phyloP scores from a whole-genome alignment of 768 basidiomycete genomes.

The Kwoniella dendrophila region DNA sequence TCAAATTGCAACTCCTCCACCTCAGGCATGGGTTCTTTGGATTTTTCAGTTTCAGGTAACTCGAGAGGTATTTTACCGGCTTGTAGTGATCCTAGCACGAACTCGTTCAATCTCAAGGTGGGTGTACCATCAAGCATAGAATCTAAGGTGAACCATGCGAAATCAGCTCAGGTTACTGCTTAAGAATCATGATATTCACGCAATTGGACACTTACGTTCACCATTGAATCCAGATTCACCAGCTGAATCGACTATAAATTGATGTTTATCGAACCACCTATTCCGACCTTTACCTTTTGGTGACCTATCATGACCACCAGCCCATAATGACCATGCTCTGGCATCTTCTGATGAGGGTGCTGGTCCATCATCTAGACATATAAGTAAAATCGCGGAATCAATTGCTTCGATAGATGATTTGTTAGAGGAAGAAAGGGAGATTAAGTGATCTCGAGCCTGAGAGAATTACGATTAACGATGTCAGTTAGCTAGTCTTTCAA shows the following conservation, averaged over 20 bases:
- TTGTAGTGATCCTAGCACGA: constrained; percentile 75
- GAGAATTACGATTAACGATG: no score
- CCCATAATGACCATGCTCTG: constrained; percentile 80
- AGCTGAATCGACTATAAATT: constrained; percentile 90
- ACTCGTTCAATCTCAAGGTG: constrained; percentile 93
- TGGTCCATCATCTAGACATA: constrained; percentile 76
- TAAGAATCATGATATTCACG: not conserved
- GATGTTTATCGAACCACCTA: constrained; percentile 96
- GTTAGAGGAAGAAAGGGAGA: constrained; percentile 71
- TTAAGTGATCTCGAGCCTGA: constrained; percentile 67
- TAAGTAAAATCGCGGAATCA: constrained; percentile 83
- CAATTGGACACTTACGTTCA: constrained; percentile 62
- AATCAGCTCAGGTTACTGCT: not conserved
- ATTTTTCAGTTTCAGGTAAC: constrained; percentile 54
- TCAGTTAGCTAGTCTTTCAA: no score
- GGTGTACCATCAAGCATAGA: constrained; percentile 78
- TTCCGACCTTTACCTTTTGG: constrained; percentile 72
- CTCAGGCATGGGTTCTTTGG: constrained; percentile 59
- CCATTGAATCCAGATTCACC: constrained; percentile 97
- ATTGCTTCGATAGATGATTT: constrained; percentile 71
- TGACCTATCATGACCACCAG: constrained; percentile 58
- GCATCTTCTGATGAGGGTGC: constrained; percentile 75
- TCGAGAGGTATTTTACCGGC: constrained; percentile 76
- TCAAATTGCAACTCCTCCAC: constrained; percentile 74
- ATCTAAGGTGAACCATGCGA: constrained; percentile 22